A percentile compares a stretch with the other conserved stretches of the same genome.
Conservation (phyloP, 2,329 filamentous ascomycete genomes). For the Botrytis cinerea region DNA sequence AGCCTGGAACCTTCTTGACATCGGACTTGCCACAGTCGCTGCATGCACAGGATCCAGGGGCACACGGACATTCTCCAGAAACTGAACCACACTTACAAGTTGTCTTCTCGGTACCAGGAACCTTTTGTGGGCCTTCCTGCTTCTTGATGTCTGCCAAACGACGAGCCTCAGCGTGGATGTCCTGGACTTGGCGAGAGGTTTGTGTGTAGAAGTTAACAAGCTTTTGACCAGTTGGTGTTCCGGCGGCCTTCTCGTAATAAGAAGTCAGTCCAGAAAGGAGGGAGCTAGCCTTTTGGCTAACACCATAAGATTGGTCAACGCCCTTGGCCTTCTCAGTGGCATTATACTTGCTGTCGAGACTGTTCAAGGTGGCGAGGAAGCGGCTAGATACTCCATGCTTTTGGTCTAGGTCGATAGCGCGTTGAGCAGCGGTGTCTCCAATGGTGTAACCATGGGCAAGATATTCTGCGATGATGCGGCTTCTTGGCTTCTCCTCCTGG, state of each 20-base stretch:
- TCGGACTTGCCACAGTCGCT: constrained; percentile 50
- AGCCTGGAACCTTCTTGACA: constrained; percentile 43
- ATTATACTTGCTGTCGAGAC: constrained; percentile 83
- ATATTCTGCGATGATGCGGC: constrained; percentile 93
- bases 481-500: constrained; percentile 95
- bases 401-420: constrained; percentile 83
- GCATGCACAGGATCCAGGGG: constrained; percentile 50
- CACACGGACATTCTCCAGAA: constrained; percentile 48
- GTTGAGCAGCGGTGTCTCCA: constrained; percentile 69
- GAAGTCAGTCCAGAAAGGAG: constrained; percentile 69
- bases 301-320: constrained; percentile 81
- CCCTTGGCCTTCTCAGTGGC: constrained; percentile 83
- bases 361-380: constrained; percentile 75
- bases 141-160: constrained; percentile 88
- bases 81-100: constrained; percentile 50
- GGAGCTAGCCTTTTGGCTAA: constrained; percentile 70
- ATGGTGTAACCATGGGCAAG: constrained; percentile 90
- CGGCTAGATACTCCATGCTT: constrained; percentile 82
- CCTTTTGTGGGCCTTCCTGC: constrained; percentile 50
- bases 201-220: constrained; percentile 85
- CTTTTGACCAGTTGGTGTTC: constrained; percentile 84
- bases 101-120: constrained; percentile 45
- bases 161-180: constrained; percentile 89
- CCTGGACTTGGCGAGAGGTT: constrained; percentile 83
- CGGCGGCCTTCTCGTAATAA: constrained; percentile 93